These are phyloP conservation scores for Inonotus hispidus DNA, from an alignment of 1,284 basidiomycete genomes.

Conservation along the genomic window DNA sequence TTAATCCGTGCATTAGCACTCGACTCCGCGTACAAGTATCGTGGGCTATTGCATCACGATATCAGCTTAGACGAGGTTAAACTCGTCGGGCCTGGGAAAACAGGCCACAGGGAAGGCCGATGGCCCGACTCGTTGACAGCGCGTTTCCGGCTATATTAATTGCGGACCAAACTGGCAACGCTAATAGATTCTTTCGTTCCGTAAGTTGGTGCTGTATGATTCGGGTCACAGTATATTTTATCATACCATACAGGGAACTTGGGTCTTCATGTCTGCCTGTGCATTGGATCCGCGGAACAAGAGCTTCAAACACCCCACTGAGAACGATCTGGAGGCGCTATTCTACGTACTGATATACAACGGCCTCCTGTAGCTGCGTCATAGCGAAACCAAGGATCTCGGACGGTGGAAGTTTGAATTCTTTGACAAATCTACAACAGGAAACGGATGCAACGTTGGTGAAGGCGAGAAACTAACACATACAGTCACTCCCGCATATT, in stretches of 20 bases:
- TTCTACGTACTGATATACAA: conserved; percentile 26
- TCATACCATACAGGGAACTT: background rate
- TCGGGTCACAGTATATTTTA: background rate
- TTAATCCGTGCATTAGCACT: conserved; percentile 24
- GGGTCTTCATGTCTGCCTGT: background rate
- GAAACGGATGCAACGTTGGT: background rate
- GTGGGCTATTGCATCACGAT: conserved; percentile 30
- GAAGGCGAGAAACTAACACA: background rate
- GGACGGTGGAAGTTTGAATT: background rate
- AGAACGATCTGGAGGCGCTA: conserved; percentile 34
- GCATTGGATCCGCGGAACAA: conserved; percentile 7
- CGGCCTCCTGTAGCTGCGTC: background rate
- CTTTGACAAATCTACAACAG: background rate
- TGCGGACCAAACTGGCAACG: conserved; percentile 22
- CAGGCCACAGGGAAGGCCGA: conserved; percentile 21
- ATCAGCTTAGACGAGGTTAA: conserved; percentile 32
- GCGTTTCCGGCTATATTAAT: conserved; percentile 26
- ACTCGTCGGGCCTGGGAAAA: conserved; percentile 13
- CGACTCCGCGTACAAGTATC: conserved; percentile 24
- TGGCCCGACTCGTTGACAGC: conserved; percentile 34
- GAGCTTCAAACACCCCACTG: conserved; percentile 23
- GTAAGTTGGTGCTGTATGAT: background rate
- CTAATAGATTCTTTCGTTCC: conserved; percentile 35
- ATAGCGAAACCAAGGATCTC: background rate
- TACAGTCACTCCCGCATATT: background rate